Conservation (phyloP, 1,139 yeast species). For the Yamadazyma buinensis region DNA sequence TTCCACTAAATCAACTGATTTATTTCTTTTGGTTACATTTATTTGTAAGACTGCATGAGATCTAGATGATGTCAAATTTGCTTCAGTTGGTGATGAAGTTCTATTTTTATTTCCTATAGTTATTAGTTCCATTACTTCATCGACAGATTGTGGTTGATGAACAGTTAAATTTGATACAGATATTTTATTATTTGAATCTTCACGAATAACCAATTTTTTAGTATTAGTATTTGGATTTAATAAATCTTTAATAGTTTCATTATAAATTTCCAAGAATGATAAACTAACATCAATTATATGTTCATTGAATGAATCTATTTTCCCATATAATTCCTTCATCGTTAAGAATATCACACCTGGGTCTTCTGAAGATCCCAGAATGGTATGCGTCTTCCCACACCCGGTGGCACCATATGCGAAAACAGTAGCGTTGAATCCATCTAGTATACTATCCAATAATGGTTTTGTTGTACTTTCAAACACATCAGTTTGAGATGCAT, state of each 20-base stretch:
- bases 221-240: constrained; percentile 51
- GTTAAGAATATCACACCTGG: constrained; percentile 85
- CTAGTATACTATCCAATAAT: constrained; percentile 67
- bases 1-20: constrained; percentile 62
- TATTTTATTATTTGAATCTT: constrained; percentile 65
- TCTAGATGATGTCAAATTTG: constrained; percentile 84
- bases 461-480: constrained; percentile 68
- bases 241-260: constrained; percentile 81
- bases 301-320: constrained; percentile 50
- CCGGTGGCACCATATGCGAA: constrained; percentile 75
- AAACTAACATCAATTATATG: constrained; percentile 58
- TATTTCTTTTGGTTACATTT: constrained; percentile 59
- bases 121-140: constrained; percentile 80
- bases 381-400: constrained; percentile 95
- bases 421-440: constrained; percentile 86
- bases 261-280: constrained; percentile 83
- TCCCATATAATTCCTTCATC: constrained; percentile 67
- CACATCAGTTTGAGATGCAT: constrained; percentile 62
- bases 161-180: constrained; percentile 71
- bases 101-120: constrained; percentile 69
- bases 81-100: constrained; percentile 84
- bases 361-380: constrained; percentile 65
- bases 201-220: constrained; percentile 57
- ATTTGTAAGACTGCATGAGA: constrained; percentile 92
- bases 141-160: constrained; percentile 61